Base-by-base conservation (phyloP, 169 alveolate genomes). In the Eimeria mitis region DNA sequence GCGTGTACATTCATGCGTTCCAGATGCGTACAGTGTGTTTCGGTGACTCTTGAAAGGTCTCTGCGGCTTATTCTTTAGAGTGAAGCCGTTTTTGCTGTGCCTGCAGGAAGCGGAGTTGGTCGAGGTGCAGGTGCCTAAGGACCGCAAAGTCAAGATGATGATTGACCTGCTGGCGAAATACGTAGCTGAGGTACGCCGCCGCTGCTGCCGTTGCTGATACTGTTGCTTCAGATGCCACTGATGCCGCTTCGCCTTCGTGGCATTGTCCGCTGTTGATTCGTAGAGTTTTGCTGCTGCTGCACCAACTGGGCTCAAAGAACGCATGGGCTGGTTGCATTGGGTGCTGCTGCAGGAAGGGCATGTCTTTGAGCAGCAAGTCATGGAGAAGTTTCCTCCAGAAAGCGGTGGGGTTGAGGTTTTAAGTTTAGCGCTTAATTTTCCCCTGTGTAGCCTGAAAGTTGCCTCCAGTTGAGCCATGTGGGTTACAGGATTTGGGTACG, bases 141-240 rank as follows among this genome's bases (percentile, higher is more conserved):
- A 97, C 91, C 91, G 94, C 71, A 95, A 81, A 61, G 63, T 54
- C 56, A 92, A 95, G 88, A 78, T 95, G 96, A 70, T 96, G 94
- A 97, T 97, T 56, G 98, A 97, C 90, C 90, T 97, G 63, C 89
- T 97, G 73, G 97, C 97, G 14, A 95, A 96, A 92, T 97, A 96
- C 83, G 97, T 97, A 11, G 96, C 97, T 0, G 98, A 96, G 91
- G 97, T 95, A 63, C 84, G 97, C 52, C 42, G 92, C 75, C 87
- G 37, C 59, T 34, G 63, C 47, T 68, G 21, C 65, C 25, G 28
- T 54, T 61, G 56, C 40, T 47, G 94, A 37, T 21, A 6, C 40
- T 40, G 52, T 90, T 42, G 92, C 94, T 91, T 37, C 59, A 23
- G 65, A 11, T 68, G 44, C 52, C 25, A 19, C 47, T 70, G 59